A percentile compares a stretch with the other conserved stretches of the same genome.
phyloP scores from a whole-genome alignment of 2,329 filamentous ascomycete genomes.

The Curvularia lunata region DNA sequence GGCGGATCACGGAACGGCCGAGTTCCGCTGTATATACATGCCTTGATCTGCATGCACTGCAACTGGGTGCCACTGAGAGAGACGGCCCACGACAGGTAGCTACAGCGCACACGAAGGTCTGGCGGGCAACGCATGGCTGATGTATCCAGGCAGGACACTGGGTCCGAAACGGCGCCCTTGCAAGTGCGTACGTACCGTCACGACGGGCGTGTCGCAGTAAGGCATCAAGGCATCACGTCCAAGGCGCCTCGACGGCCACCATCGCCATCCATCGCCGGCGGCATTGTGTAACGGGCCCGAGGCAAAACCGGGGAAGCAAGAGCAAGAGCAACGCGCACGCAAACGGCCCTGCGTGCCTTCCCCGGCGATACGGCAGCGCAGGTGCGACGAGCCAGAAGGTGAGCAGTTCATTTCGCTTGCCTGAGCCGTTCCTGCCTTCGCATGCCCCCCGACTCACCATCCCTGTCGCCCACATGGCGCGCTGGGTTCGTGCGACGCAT shows the following conservation, averaged over 20 bases:
- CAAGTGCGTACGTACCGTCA: background rate
- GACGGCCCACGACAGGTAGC: conserved; percentile 22
- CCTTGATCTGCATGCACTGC: conserved; percentile 16
- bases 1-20: conserved; percentile 28
- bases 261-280: background rate
- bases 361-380: conserved; percentile 6
- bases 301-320: background rate
- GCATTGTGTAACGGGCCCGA: conserved; percentile 13
- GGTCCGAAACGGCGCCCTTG: conserved; percentile 24
- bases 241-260: no score
- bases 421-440: conserved; percentile 19
- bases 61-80: conserved; percentile 11
- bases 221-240: background rate
- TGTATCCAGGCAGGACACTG: conserved; percentile 36
- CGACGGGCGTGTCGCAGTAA: background rate
- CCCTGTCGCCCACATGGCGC: conserved; percentile 45
- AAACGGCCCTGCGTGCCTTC: conserved; percentile 12
- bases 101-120: conserved; percentile 5
- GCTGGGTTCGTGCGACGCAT: conserved; percentile 32
- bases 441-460: conserved; percentile 20
- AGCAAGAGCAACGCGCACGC: background rate
- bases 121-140: conserved; percentile 40
- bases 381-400: conserved; percentile 39
- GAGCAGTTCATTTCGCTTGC: conserved; percentile 44
- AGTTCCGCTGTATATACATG: conserved; percentile 9